phyloP scores from a whole-genome alignment of 2,329 filamentous ascomycete genomes.

The Trichoderma atrobrunneum region DNA sequence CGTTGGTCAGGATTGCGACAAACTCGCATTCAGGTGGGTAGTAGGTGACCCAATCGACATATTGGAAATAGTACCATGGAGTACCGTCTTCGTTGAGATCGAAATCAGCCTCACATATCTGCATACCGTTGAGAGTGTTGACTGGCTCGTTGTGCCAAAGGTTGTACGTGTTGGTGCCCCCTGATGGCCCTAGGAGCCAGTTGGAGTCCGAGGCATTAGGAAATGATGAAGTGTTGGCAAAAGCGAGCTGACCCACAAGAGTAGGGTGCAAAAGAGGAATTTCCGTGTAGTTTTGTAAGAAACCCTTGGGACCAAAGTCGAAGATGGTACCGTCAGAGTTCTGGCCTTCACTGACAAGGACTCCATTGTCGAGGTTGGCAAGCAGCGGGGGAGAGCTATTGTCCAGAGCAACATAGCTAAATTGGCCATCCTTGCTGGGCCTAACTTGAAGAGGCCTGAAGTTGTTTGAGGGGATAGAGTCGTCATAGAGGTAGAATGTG shows the following conservation, averaged over 20 bases:
- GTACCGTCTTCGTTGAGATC: slow-evolving; percentile 16
- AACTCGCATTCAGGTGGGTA: slow-evolving; percentile 10
- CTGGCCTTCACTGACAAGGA: neutral
- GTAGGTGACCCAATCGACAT: slow-evolving; percentile 15
- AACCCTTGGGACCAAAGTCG: neutral
- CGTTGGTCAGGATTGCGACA: slow-evolving; percentile 8
- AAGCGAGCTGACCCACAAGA: slow-evolving; percentile 9
- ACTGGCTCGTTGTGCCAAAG: slow-evolving; percentile 9
- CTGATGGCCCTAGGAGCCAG: neutral
- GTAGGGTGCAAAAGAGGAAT: neutral
- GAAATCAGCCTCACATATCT: slow-evolving; percentile 18
- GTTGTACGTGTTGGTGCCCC: slow-evolving; percentile 1
- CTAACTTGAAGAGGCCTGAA: slow-evolving; percentile 9
- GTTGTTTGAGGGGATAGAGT: slow-evolving; percentile 5
- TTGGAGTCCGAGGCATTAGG: slow-evolving; percentile 14
- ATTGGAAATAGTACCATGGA: slow-evolving; percentile 18
- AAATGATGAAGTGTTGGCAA: neutral
- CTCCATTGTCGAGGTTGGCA: slow-evolving; percentile 14
- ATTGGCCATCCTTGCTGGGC: slow-evolving; percentile 7
- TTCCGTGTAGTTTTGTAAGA: slow-evolving; percentile 6
- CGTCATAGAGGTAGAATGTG: slow-evolving; percentile 11
- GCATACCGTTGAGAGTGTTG: slow-evolving; percentile 13
- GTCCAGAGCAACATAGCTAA: slow-evolving; percentile 8
- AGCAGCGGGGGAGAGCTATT: slow-evolving; percentile 6
- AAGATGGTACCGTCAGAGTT: slow-evolving; percentile 7